These are phyloP conservation scores for Xylaria bambusicola DNA, from an alignment of 495 filamentous ascomycete genomes.

Conservation along the genomic window DNA sequence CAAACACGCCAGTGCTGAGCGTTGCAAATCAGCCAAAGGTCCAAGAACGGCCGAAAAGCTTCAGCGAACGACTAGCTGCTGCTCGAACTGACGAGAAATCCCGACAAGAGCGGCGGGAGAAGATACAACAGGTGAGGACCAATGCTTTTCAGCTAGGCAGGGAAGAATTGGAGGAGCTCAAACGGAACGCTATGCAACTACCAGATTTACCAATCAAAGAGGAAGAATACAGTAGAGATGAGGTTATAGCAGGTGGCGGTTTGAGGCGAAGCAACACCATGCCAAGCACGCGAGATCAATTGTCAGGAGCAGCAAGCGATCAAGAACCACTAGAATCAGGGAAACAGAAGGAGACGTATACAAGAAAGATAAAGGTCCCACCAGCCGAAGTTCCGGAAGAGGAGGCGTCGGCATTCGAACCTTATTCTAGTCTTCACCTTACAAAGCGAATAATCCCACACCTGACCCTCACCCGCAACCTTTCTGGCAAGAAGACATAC, in stretches of 20 bases:
- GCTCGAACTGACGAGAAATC: conserved; percentile 57
- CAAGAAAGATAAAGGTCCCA: conserved; percentile 16
- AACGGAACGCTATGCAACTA: conserved; percentile 58
- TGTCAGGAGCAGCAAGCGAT: conserved; percentile 20
- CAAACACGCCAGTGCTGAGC: conserved; percentile 37
- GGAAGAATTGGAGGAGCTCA: conserved; percentile 66
- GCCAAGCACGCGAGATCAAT: conserved; percentile 42
- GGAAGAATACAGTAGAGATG: conserved; percentile 61
- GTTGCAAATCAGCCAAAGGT: conserved; percentile 18
- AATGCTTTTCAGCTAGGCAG: conserved; percentile 70
- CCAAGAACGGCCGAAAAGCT: conserved; percentile 63
- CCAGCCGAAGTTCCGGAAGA: conserved; percentile 38
- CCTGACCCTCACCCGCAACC: conserved; percentile 68
- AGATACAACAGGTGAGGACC: conserved; percentile 62
- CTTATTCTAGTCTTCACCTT: conserved; percentile 83
- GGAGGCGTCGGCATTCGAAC: conserved; percentile 65
- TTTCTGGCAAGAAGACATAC: conserved; percentile 74
- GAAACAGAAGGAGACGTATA: conserved; percentile 19
- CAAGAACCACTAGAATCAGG: conserved; percentile 20
- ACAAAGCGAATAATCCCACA: conserved; percentile 87
- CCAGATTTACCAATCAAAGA: conserved; percentile 48
- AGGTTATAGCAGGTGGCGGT: conserved; percentile 57
- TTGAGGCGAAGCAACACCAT: conserved; percentile 56
- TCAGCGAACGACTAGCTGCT: conserved; percentile 84
- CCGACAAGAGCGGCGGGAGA: conserved; percentile 55